Conservation (phyloP, 169 alveolate genomes). For the Perkinsus olseni region DNA sequence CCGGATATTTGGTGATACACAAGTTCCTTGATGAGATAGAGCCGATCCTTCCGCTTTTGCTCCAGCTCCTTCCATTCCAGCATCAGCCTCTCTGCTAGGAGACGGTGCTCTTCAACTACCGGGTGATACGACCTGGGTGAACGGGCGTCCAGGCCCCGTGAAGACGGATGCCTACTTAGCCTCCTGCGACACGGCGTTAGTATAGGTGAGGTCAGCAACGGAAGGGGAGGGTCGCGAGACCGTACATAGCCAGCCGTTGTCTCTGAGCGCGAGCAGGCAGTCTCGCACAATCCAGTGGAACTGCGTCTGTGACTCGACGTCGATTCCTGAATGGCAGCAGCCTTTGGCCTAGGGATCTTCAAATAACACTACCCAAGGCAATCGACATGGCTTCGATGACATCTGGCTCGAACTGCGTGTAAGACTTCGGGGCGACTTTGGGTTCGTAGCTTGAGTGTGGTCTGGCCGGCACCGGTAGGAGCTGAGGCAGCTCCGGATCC, state of each 20-base stretch:
- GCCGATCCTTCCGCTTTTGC: slow-evolving; percentile 3
- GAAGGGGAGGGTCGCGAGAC: neutral
- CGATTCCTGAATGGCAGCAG: neutral
- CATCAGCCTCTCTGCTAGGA: neutral
- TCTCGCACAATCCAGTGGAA: slow-evolving; percentile 12
- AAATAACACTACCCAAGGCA: neutral
- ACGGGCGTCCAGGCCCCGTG: too few species aligned
- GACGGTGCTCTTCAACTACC: slow-evolving; percentile 5
- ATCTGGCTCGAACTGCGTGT: slow-evolving; percentile 8
- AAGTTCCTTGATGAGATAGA: neutral
- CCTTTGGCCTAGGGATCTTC: neutral
- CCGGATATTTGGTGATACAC: slow-evolving; percentile 6
- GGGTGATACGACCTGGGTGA: slow-evolving; percentile 6
- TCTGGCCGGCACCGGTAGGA: slow-evolving; percentile 9
- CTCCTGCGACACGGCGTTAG: neutral
- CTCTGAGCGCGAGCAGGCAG: slow-evolving; percentile 2
- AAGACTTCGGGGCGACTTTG: neutral
- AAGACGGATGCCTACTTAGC: neutral
- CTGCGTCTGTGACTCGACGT: neutral
- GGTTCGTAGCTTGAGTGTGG: slow-evolving; percentile 13
- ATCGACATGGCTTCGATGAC: neutral
- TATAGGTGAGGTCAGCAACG: neutral
- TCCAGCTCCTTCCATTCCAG: neutral
- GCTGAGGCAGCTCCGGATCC: slow-evolving; percentile 19
- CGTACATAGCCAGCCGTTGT: slow-evolving; percentile 4